Evolutionary conservation across 2,329 filamentous ascomycete species (phyloP).

Genomic region (Corinectria fuckeliana): DNA sequence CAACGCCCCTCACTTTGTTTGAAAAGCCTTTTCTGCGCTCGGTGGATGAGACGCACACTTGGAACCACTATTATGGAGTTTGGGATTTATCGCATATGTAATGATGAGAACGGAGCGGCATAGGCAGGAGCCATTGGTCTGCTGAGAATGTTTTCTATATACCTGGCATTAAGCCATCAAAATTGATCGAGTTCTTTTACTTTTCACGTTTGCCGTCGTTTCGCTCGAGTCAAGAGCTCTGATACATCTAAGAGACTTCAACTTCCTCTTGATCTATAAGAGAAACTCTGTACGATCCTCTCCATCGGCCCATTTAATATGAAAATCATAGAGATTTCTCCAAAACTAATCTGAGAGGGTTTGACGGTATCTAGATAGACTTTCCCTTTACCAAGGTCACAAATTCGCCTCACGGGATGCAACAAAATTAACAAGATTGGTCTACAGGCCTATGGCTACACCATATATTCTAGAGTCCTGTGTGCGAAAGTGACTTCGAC

Average conservation of each 20-base stretch:
- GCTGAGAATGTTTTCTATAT: conserved; percentile 1
- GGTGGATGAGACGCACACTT: background rate
- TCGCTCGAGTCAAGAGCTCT: too few species aligned
- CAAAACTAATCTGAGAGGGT: background rate
- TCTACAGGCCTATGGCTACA: background rate
- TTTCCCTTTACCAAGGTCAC: background rate
- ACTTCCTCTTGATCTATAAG: too few species aligned
- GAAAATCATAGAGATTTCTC: background rate
- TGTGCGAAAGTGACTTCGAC: too few species aligned
- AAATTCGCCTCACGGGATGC: background rate
- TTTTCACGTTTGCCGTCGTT: too few species aligned
- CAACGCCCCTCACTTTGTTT: conserved; percentile 47
- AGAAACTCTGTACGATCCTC: background rate
- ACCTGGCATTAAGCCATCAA: conserved; percentile 2
- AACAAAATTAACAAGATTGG: background rate
- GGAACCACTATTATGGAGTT: background rate
- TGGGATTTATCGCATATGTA: conserved; percentile 3
- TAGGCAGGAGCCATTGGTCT: conserved; percentile 6
- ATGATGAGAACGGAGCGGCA: conserved; percentile 3
- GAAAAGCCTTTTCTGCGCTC: background rate
- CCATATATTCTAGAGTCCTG: too few species aligned
- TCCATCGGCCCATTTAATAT: background rate
- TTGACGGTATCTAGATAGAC: background rate
- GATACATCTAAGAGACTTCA: too few species aligned
- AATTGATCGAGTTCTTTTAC: conserved; percentile 1